Conservation (phyloP, 352 stramenopile genomes). For the Pythium guiyangense region DNA sequence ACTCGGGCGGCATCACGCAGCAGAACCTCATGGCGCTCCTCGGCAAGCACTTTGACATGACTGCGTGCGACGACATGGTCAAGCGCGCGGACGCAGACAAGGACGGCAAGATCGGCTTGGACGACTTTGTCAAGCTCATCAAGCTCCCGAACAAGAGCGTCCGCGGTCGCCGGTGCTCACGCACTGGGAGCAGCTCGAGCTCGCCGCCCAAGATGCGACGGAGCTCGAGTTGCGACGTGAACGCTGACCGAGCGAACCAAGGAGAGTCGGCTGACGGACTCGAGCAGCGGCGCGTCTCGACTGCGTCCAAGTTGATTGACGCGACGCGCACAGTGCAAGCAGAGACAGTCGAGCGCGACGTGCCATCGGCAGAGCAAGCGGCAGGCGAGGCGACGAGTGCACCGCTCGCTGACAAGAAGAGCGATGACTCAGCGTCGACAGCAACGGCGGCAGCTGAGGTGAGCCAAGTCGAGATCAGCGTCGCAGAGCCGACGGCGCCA, state of each 20-base stretch:
- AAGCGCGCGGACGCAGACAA: conserved; percentile 52
- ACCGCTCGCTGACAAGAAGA: no score
- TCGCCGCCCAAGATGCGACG: background rate
- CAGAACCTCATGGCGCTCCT: conserved; percentile 47
- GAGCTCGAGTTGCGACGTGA: background rate
- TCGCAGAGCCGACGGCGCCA: conserved; percentile 1
- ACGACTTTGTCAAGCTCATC: conserved; percentile 72
- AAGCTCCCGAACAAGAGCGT: conserved; percentile 10
- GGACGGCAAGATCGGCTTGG: conserved; percentile 64
- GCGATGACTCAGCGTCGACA: no score
- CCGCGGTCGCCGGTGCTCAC: no score
- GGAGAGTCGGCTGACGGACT: no score
- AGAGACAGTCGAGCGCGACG: no score
- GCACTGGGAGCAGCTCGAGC: background rate
- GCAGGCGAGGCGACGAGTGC: background rate
- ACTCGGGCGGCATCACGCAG: conserved; percentile 51
- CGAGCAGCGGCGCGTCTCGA: no score
- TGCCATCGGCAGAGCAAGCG: background rate
- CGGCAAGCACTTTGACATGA: conserved; percentile 52
- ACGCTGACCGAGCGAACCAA: background rate
- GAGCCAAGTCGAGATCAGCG: conserved; percentile 12
- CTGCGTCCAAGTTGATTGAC: no score
- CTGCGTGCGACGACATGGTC: conserved; percentile 62
- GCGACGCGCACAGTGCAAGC: no score
- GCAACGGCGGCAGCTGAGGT: background rate